Evolutionary conservation across 2,329 filamentous ascomycete genomes (phyloP).

Genomic region (Cordyceps fumosorosea): DNA sequence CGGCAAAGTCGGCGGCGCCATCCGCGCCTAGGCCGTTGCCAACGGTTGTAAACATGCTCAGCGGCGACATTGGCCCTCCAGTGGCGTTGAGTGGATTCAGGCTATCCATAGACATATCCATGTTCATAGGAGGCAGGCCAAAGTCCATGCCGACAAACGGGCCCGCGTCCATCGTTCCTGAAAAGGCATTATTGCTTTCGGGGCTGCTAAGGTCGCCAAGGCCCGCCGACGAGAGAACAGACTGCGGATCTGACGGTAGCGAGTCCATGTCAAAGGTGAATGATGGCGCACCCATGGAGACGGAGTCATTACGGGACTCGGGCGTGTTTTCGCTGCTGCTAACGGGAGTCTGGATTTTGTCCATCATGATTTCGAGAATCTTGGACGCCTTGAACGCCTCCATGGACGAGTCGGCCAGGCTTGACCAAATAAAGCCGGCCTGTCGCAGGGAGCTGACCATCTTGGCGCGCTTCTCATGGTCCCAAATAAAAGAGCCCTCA

Average conservation of each 20-base stretch:
- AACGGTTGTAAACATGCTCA: constrained; percentile 47
- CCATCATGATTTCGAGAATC: constrained; percentile 76
- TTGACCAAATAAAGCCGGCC: constrained; percentile 73
- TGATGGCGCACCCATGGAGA: constrained; percentile 18
- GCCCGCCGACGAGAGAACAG: constrained; percentile 21
- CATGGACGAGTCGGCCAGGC: constrained; percentile 68
- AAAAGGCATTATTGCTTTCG: constrained; percentile 21
- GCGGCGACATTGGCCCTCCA: constrained; percentile 34
- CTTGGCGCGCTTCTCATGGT: constrained; percentile 55
- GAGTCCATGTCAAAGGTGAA: constrained; percentile 35
- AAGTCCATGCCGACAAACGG: constrained; percentile 41
- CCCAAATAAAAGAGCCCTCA: constrained; percentile 49
- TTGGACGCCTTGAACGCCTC: constrained; percentile 84
- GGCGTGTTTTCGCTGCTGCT: constrained; percentile 13
- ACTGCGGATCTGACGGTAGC: constrained; percentile 19
- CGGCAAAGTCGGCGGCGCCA: constrained; percentile 35
- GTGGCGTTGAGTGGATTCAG: constrained; percentile 18
- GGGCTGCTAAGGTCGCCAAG: constrained; percentile 22
- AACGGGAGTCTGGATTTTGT: constrained; percentile 52
- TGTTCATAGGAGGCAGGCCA: constrained; percentile 25
- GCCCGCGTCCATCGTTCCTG: constrained; percentile 29
- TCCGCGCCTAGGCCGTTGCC: constrained; percentile 21
- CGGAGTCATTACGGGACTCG: constrained; percentile 13
- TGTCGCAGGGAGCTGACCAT: constrained; percentile 72
- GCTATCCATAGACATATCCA: constrained; percentile 27